Evolutionary conservation across 208 protist genomes (phyloP).

Genomic region (Willaertia magna): DNA sequence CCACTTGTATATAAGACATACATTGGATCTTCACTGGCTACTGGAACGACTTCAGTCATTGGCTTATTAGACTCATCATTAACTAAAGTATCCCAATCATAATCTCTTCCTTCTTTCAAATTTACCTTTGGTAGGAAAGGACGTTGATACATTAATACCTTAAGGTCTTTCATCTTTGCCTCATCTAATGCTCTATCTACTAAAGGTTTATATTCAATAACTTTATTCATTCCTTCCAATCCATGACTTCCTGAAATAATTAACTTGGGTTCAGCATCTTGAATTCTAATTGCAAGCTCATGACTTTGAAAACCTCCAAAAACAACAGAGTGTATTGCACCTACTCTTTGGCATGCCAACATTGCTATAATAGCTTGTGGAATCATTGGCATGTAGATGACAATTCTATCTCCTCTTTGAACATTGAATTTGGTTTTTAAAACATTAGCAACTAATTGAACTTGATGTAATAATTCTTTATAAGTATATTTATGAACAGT

Average conservation of each 20-base stretch:
- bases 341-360: conserved; percentile 93
- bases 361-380: conserved; percentile 72
- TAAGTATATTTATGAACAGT: neutral
- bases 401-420: neutral
- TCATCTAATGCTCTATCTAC: conserved; percentile 11
- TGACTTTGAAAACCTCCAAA: conserved; percentile 27
- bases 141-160: neutral
- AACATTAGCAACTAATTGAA: neutral
- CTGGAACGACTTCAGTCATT: neutral
- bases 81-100: neutral
- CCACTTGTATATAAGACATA: conserved; percentile 33
- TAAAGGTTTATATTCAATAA: conserved; percentile 23
- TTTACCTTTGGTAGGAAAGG: neutral
- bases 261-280: conserved; percentile 14
- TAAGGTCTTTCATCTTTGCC: neutral
- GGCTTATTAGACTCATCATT: neutral
- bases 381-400: conserved; percentile 74
- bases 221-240: conserved; percentile 1
- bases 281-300: conserved; percentile 23
- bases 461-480: neutral
- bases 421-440: neutral
- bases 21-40: conserved; percentile 10
- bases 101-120: neutral
- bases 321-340: conserved; percentile 36
- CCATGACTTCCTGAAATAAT: conserved; percentile 14